These are phyloP conservation scores for Tulasnella sp. DNA, from an alignment of 768 basidiomycete species.

Conservation along the genomic window DNA sequence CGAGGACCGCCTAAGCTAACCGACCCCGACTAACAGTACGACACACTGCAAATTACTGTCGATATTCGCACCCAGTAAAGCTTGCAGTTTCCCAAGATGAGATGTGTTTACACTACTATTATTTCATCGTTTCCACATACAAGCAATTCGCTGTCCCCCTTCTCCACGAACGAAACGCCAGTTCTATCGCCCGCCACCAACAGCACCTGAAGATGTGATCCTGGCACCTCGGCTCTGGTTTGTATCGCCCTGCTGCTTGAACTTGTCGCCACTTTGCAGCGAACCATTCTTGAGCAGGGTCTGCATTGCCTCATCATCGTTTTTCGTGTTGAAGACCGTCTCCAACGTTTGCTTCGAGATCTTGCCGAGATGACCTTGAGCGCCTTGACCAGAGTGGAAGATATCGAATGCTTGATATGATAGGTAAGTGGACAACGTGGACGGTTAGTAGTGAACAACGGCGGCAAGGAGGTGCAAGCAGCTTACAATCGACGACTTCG, in stretches of 20 bases:
- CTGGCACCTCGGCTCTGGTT: slow-evolving; percentile 23
- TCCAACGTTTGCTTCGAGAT: slow-evolving; percentile 88
- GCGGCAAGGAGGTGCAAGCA: not conserved
- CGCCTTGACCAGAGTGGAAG: slow-evolving; percentile 70
- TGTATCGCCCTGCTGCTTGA: slow-evolving; percentile 13
- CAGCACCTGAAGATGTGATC: slow-evolving; percentile 11
- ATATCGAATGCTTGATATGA: slow-evolving; percentile 59
- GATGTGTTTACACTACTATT: not conserved
- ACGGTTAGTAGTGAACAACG: not conserved
- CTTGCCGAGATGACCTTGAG: slow-evolving; percentile 72
- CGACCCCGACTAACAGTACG: not conserved
- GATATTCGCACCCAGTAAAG: too few species aligned
- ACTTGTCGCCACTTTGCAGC: slow-evolving; percentile 54
- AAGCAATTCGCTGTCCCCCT: not conserved
- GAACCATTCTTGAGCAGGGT: slow-evolving; percentile 66
- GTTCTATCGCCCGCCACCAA: slow-evolving; percentile 20
- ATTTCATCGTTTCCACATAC: not conserved
- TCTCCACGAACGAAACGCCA: not conserved
- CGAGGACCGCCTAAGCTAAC: not conserved
- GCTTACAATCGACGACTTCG: slow-evolving; percentile 81
- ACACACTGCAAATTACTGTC: not conserved
- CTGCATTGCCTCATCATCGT: slow-evolving; percentile 65
- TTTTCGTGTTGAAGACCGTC: slow-evolving; percentile 64
- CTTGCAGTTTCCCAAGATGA: not conserved
- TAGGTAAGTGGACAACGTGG: not conserved